These are phyloP conservation scores for Pelargonium myrrhifolium DNA, from an alignment of 441 rosid species.

Conservation along the genomic window DNA sequence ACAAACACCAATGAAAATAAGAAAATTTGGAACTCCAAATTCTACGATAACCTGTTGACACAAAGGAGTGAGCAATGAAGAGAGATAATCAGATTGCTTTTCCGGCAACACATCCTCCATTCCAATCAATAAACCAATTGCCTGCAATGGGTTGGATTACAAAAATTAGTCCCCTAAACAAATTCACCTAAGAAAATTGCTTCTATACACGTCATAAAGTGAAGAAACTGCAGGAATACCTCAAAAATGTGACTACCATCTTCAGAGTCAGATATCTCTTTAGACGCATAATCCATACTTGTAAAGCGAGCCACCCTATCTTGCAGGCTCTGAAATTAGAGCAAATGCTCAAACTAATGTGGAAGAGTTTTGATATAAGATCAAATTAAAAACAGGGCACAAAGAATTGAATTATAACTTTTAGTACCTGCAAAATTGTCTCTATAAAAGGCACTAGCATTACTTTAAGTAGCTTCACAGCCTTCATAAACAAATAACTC, in stretches of 20 bases:
- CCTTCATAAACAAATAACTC: constrained; percentile 83
- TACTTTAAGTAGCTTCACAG: constrained; percentile 68
- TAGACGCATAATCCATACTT: constrained; percentile 37
- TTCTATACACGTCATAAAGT: not conserved
- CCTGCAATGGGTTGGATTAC: constrained; percentile 33
- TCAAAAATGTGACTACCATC: constrained; percentile 86
- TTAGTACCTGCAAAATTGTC: constrained; percentile 67
- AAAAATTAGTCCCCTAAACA: not conserved
- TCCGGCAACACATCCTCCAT: constrained; percentile 72
- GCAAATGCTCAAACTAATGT: not conserved
- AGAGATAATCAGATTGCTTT: constrained; percentile 82
- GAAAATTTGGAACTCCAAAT: constrained; percentile 3
- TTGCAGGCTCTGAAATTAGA: constrained; percentile 58
- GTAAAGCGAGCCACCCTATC: constrained; percentile 68
- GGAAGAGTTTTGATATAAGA: not conserved
- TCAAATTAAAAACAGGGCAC: not conserved
- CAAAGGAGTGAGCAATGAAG: constrained; percentile 79
- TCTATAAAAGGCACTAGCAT: constrained; percentile 86
- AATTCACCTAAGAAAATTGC: not conserved
- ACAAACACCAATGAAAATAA: not conserved
- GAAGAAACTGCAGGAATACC: constrained; percentile 32
- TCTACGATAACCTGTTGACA: constrained; percentile 64
- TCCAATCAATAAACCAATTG: constrained; percentile 87
- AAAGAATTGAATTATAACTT: not conserved
- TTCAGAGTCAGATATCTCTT: constrained; percentile 61